Percentiles rank a stretch among this genome's conserved stretches.
Conservation (phyloP, 73 alveolate species). For the Paraurostyla sp. region DNA sequence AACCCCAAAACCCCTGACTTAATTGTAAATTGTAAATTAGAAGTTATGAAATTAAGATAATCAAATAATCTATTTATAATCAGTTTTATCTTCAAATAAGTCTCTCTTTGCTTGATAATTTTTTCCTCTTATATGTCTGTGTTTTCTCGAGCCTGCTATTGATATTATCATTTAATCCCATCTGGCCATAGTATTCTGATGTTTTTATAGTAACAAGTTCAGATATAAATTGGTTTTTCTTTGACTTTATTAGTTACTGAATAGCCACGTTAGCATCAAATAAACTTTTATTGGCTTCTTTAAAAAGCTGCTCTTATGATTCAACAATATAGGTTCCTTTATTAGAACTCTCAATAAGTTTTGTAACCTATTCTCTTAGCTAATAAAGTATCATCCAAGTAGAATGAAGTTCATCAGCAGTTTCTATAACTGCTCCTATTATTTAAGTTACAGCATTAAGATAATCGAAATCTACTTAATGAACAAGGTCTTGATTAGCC, state of each 20-base stretch:
- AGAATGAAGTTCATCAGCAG: constrained; percentile 36
- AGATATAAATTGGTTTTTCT: constrained; percentile 14
- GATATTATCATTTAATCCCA: too few species aligned
- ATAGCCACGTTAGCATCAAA: constrained; percentile 18
- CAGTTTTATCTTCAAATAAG: too few species aligned
- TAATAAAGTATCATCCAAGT: constrained; percentile 42
- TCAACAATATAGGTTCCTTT: neutral
- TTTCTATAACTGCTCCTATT: constrained; percentile 7
- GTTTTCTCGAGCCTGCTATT: too few species aligned
- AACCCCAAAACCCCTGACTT: too few species aligned
- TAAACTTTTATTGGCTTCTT: constrained; percentile 14
- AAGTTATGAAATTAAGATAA: too few species aligned
- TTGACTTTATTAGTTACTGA: neutral
- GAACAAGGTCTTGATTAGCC: neutral
- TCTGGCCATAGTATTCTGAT: too few species aligned
- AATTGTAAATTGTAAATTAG: too few species aligned
- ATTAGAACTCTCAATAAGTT: neutral
- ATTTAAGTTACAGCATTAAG: neutral
- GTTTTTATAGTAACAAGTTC: constrained; percentile 18
- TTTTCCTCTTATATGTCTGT: too few species aligned
- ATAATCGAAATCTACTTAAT: neutral
- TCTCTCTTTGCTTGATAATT: too few species aligned
- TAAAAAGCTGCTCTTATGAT: neutral
- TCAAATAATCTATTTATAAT: too few species aligned
- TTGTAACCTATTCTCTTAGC: neutral